Evolutionary conservation across 768 basidiomycete species (phyloP).

Genomic region (Lentinula guzmanii): DNA sequence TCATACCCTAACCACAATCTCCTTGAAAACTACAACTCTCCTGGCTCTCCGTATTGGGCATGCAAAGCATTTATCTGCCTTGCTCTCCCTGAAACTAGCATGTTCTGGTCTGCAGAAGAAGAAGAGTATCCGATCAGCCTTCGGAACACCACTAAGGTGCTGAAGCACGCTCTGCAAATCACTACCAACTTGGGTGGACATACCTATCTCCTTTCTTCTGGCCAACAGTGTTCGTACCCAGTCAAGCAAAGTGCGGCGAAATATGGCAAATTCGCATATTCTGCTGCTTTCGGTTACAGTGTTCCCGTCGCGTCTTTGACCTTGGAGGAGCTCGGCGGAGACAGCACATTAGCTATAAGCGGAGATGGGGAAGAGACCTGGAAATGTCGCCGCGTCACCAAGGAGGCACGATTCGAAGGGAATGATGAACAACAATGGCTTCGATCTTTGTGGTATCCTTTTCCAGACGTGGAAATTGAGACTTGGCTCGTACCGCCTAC

Average conservation of each 20-base stretch:
- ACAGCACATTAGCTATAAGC: slow-evolving; percentile 64
- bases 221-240: slow-evolving; percentile 75
- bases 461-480: slow-evolving; percentile 66
- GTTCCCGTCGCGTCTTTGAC: slow-evolving; percentile 42
- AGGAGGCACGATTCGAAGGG: slow-evolving; percentile 50
- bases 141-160: slow-evolving; percentile 39
- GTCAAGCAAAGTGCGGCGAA: slow-evolving; percentile 76
- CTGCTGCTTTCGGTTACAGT: slow-evolving; percentile 72
- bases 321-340: slow-evolving; percentile 66
- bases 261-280: slow-evolving; percentile 75
- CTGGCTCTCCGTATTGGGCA: slow-evolving; percentile 77
- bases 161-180: slow-evolving; percentile 65
- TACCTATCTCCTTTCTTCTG: slow-evolving; percentile 67
- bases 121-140: slow-evolving; percentile 53
- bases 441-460: slow-evolving; percentile 69
- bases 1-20: slow-evolving; percentile 69
- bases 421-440: slow-evolving; percentile 37
- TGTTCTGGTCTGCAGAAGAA: slow-evolving; percentile 68
- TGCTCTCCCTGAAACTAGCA: slow-evolving; percentile 56
- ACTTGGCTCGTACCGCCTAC: slow-evolving; percentile 71
- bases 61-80: slow-evolving; percentile 72
- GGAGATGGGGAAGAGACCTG: slow-evolving; percentile 70
- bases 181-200: slow-evolving; percentile 57
- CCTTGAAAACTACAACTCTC: slow-evolving; percentile 77
- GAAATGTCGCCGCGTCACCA: slow-evolving; percentile 60